These are phyloP conservation scores for Mucor irregularis DNA, from an alignment of 371 early-diverging fungal species.

Conservation along the genomic window DNA sequence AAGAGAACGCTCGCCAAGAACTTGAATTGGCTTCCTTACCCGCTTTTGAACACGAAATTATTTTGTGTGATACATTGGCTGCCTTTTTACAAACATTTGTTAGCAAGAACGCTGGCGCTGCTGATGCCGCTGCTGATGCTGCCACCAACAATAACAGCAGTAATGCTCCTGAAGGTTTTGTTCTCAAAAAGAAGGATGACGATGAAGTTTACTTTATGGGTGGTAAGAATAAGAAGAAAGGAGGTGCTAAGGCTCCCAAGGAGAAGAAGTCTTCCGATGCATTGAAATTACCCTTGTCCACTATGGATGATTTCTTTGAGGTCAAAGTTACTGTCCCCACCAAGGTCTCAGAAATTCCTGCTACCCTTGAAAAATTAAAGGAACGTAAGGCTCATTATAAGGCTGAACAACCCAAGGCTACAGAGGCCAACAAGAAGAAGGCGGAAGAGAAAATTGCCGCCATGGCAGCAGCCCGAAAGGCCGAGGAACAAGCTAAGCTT, in stretches of 20 bases:
- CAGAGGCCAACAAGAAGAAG: conserved; percentile 82
- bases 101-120: conserved; percentile 25
- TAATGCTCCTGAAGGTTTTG: conserved; percentile 61
- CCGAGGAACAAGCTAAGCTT: not conserved
- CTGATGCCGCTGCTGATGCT: conserved; percentile 11
- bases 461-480: conserved; percentile 39
- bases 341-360: conserved; percentile 66
- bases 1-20: conserved; percentile 69
- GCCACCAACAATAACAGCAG: conserved; percentile 21
- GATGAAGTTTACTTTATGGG: conserved; percentile 78
- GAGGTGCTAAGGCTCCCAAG: conserved; percentile 46
- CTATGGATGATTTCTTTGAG: conserved; percentile 79
- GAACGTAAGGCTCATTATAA: conserved; percentile 73
- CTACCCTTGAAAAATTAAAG: conserved; percentile 70
- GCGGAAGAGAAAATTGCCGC: conserved; percentile 84
- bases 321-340: conserved; percentile 84
- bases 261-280: conserved; percentile 64
- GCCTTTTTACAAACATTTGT: conserved; percentile 61
- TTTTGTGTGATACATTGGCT: conserved; percentile 76
- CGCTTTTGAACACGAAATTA: conserved; percentile 86
- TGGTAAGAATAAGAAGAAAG: conserved; percentile 44
- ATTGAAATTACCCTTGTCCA: conserved; percentile 80
- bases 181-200: conserved; percentile 73
- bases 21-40: conserved; percentile 87
- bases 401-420: conserved; percentile 76